A percentile compares a stretch with the other conserved stretches of the same genome.
Evolutionary conservation across 352 stramenopile genomes (phyloP).

Genomic region (Phytophthora sansomeana): DNA sequence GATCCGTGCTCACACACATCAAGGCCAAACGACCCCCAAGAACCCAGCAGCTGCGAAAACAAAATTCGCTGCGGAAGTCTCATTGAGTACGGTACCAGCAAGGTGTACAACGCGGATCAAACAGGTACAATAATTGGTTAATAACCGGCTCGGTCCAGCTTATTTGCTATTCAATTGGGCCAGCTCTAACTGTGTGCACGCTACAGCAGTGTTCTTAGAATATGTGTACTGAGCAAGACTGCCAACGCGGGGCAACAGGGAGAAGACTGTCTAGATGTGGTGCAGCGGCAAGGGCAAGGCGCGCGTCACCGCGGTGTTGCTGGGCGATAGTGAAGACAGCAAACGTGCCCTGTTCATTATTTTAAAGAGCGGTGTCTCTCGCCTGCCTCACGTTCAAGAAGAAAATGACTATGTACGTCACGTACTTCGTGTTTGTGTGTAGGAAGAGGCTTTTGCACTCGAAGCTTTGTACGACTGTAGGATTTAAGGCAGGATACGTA

Average conservation of each 20-base stretch:
- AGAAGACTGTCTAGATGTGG: not conserved
- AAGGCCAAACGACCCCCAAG: not conserved
- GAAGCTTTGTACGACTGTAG: not conserved
- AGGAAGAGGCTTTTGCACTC: constrained; percentile 6
- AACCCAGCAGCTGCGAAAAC: not conserved
- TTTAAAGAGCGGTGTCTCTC: not conserved
- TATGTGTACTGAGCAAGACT: not conserved
- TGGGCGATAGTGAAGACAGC: not conserved
- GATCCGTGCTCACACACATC: too few species aligned
- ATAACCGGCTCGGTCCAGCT: too few species aligned
- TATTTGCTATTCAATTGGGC: too few species aligned
- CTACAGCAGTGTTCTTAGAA: not conserved
- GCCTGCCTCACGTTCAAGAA: not conserved
- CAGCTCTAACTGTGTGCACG: not conserved
- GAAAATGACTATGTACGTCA: not conserved
- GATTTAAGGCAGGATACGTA: constrained; percentile 2
- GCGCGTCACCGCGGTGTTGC: not conserved
- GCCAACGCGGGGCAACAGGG: not conserved
- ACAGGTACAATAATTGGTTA: too few species aligned
- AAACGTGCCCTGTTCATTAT: not conserved
- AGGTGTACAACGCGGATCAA: not conserved
- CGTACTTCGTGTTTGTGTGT: constrained; percentile 10
- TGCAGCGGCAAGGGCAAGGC: not conserved
- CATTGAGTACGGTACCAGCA: not conserved
- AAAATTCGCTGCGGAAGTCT: not conserved